phyloP scores from a whole-genome alignment of 2,329 filamentous ascomycete species.

The Xylariales sp. region DNA sequence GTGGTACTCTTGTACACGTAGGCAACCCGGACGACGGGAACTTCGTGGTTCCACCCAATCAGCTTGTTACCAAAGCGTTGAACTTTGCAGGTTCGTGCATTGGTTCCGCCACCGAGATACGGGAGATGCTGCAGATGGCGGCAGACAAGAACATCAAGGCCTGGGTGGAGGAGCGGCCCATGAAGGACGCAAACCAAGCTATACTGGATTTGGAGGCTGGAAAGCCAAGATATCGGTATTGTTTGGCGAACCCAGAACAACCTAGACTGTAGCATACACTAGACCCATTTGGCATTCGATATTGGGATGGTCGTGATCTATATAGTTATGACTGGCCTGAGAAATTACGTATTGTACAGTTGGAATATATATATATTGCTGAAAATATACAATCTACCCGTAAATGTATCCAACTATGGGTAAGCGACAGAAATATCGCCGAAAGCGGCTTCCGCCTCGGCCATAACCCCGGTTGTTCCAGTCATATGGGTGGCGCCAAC shows the following conservation, averaged over 20 bases:
- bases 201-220: slow-evolving; percentile 7
- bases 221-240: slow-evolving; percentile 9
- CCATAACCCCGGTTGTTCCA: too few relatives aligned
- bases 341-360: too few relatives aligned
- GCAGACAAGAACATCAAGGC: slow-evolving; percentile 41
- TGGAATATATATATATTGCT: too few relatives aligned
- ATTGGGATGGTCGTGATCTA: too few relatives aligned
- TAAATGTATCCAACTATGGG: too few relatives aligned
- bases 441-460: too few relatives aligned
- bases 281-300: background rate
- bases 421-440: too few relatives aligned
- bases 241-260: slow-evolving; percentile 7
- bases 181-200: slow-evolving; percentile 10
- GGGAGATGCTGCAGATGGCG: slow-evolving; percentile 45
- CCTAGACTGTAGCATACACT: slow-evolving; percentile 1
- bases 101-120: slow-evolving; percentile 41
- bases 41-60: slow-evolving; percentile 9
- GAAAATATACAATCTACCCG: too few relatives aligned
- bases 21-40: slow-evolving; percentile 52
- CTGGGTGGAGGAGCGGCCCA: slow-evolving; percentile 26
- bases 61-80: slow-evolving; percentile 39
- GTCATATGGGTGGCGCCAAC: too few relatives aligned
- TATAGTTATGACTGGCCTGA: background rate
- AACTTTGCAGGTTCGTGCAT: slow-evolving; percentile 36
- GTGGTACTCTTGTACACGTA: slow-evolving; percentile 59